Percentiles rank a stretch among this genome's conserved stretches.
Evolutionary conservation across 2,329 filamentous ascomycete species (phyloP).

Genomic region (Fusarium sp.): DNA sequence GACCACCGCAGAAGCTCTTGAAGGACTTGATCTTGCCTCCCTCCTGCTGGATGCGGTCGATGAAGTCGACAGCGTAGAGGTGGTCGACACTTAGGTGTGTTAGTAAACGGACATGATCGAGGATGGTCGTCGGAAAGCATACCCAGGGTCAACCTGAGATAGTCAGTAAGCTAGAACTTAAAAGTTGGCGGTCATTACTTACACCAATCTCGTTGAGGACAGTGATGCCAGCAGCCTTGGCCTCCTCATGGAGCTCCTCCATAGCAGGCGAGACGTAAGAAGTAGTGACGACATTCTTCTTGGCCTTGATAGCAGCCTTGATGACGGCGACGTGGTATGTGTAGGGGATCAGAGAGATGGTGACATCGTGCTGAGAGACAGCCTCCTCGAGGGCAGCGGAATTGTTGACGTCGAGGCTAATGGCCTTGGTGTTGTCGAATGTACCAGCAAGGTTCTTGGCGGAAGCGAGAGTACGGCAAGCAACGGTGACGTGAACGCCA

Average conservation of each 20-base stretch:
- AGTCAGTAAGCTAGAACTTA: neutral
- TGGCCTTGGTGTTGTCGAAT: conserved; percentile 77
- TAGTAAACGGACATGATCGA: neutral
- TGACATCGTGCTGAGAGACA: conserved; percentile 81
- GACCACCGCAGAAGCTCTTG: conserved; percentile 85
- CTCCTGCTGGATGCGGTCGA: conserved; percentile 85
- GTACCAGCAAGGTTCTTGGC: conserved; percentile 80
- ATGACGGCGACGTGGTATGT: conserved; percentile 89
- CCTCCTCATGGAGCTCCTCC: conserved; percentile 84
- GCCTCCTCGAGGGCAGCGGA: conserved; percentile 81
- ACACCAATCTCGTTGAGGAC: conserved; percentile 97
- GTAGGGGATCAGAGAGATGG: conserved; percentile 89
- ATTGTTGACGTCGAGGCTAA: conserved; percentile 87
- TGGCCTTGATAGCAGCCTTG: conserved; percentile 90
- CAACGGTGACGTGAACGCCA: conserved; percentile 74
- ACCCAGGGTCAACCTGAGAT: conserved; percentile 39
- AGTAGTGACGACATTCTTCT: conserved; percentile 97
- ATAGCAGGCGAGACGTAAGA: conserved; percentile 94
- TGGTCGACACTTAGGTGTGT: conserved; percentile 31
- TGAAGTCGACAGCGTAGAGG: conserved; percentile 85
- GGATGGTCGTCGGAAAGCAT: neutral
- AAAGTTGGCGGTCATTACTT: conserved; percentile 37
- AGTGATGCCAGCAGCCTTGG: conserved; percentile 91
- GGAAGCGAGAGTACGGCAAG: conserved; percentile 82
- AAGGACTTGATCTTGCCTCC: conserved; percentile 89